Evolutionary conservation across 1,139 yeast genomes (phyloP), one percentile per base, ranked within the genome.

Genomic region (Candida mesenterica): DNA sequence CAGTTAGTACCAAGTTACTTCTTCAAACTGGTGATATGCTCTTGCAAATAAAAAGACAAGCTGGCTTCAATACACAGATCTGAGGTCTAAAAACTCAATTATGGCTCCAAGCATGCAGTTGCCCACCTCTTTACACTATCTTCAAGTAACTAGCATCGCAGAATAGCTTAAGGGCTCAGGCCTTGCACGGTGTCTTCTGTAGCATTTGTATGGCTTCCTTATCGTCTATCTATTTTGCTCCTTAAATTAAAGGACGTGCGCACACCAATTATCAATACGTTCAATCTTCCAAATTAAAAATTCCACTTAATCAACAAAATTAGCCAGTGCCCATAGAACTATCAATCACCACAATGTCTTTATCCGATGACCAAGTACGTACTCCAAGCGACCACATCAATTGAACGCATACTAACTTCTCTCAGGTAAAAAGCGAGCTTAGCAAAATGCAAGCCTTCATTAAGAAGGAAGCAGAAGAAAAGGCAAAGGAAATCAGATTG

Each of bases 401-500:
- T n/a, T n/a, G 14, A 14, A 30, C 24, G 30, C 30, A 30, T 25
- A 28, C 17, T 18, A 15, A 14, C 16, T 10, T n/a, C 10, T 5
- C 44, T 29, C 59, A 89, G 92, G 97, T 89, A 53, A 89, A 84
- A 58, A 87, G 89, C 51, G 98, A 92, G 72, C 88, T 92, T 65
- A 82, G 83, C 65, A 92, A 92, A 74, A 92, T 94, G 97, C 96
- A 92, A 62, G 92, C 95, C 61, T 94, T 92, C 81, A 94, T 94
- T 75, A 87, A 84, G 70, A 90, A 90, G 77, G 99, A 94, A 71
- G 98, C 98, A 25, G 95, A 90, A 55, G 99, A 94, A 65, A 94
- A 94, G 72, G 97, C 98, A 46, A 87, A 86, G 65, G 99, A 94
- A 65, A 89, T 94, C 57, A 82, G 76, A 61, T 75, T 92, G 57